Base-by-base conservation (phyloP, 345 rosid genomes). In the Eucalyptus regnans region DNA sequence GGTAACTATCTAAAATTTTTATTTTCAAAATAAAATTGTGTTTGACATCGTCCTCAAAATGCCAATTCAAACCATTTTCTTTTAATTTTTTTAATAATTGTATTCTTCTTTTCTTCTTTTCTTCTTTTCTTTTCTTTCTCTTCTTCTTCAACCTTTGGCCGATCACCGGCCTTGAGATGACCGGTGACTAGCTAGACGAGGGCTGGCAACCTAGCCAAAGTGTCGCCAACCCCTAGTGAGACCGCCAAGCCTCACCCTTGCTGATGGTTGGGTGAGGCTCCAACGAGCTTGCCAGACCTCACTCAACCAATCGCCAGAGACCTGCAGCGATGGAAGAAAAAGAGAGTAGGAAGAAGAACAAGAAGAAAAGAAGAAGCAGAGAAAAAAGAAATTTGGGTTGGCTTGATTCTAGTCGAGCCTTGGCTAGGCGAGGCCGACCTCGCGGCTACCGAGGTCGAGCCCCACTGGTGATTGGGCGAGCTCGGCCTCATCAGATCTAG, bases 21-120 rank as follows among this genome's bases (percentile, higher is more conserved):
- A 7, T 52, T 52, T 0, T 2, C 2, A 1, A 0, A 20, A 20
- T 52, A 52, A 1, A 52, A 52, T 52, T 52, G 5, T 0, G 0
- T 52, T 3, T 1, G 5, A 5, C 5, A 8, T 0, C 0, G 0
- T 0, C 1, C 25, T 20, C 9, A 52, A 52, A 20, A 52, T 52
- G 0, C 56, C 7, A 52, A 7, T 52, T 0, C 2, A 52, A 20
- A 52, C 0, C 25, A 52, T 52, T 52, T 52, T 52, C 10, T 52
- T 18, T 52, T 52, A 18, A 52, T 0, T 52, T 52, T 52, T 52
- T 52, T 1, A 52, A 18, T 18, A 1, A 7, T 18, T 20, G 20
- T 52, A 18, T 52, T 17, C 0, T 17, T 51, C 1, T 51, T 0
- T 50, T 50, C 6, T 52, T 5, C 6, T 52, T 5, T 50, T 49